phyloP scores from a whole-genome alignment of 2,329 filamentous ascomycete species.

The Magnaporthiopsis incrustans region DNA sequence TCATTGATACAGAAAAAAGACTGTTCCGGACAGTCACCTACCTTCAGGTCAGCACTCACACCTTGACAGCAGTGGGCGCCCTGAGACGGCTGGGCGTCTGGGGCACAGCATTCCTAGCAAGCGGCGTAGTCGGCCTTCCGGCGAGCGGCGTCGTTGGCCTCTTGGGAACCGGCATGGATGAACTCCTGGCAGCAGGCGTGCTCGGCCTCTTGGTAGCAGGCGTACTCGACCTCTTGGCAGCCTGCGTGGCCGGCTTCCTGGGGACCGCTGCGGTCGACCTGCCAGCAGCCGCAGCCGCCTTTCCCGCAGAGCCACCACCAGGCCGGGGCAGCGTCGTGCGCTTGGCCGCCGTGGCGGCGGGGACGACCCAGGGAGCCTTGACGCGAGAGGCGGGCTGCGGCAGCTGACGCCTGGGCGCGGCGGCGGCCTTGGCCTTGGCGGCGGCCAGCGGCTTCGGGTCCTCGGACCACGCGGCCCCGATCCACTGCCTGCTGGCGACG shows the following conservation, averaged over 20 bases:
- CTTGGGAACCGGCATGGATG: too few relatives aligned
- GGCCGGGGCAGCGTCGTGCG: background rate
- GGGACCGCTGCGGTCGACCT: too few relatives aligned
- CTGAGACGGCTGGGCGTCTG: background rate
- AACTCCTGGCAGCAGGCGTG: too few relatives aligned
- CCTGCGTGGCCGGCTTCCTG: too few relatives aligned
- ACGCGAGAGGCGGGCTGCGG: background rate
- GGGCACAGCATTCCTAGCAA: background rate
- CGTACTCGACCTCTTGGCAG: too few relatives aligned
- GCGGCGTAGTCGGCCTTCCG: too few relatives aligned
- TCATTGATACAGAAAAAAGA: too few relatives aligned
- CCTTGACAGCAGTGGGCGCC: background rate
- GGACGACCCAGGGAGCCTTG: background rate
- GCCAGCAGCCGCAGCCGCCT: too few relatives aligned
- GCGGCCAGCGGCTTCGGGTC: background rate
- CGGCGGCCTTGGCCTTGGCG: background rate
- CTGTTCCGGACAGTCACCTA: background rate
- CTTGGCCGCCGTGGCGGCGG: too few relatives aligned
- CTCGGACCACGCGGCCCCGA: background rate
- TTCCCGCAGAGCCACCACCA: background rate
- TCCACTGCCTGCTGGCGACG: conserved; percentile 2
- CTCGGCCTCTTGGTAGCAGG: too few relatives aligned
- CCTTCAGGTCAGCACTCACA: background rate
- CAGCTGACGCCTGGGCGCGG: background rate
- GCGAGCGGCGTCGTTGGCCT: too few relatives aligned